Percentiles rank a stretch among this genome's conserved stretches.
phyloP scores from a whole-genome alignment of 208 protist species.

The Herpetomonas tarakana region DNA sequence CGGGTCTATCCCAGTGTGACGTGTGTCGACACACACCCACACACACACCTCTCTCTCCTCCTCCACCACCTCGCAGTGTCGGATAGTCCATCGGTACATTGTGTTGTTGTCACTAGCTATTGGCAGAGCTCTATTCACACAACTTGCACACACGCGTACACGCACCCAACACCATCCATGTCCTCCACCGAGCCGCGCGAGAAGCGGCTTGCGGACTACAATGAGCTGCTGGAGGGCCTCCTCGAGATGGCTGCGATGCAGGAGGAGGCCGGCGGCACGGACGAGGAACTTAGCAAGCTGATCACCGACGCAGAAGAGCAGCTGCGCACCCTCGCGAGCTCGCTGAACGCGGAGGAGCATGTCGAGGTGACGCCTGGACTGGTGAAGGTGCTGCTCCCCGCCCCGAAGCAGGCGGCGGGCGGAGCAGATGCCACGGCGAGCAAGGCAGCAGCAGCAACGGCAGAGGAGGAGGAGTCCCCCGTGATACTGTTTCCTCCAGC shows the following conservation, averaged over 20 bases:
- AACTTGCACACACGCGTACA: too few species aligned
- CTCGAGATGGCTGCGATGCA: constrained; percentile 23
- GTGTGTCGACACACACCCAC: too few species aligned
- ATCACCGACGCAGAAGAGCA: constrained; percentile 45
- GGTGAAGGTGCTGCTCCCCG: constrained; percentile 18
- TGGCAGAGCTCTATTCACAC: too few species aligned
- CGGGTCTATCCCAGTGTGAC: too few species aligned
- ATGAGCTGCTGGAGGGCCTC: constrained; percentile 24
- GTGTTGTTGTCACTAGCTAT: too few species aligned
- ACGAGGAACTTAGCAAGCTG: constrained; percentile 39
- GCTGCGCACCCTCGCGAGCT: constrained; percentile 29
- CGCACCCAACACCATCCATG: too few species aligned
- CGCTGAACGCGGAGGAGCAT: constrained; percentile 57
- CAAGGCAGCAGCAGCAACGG: background rate
- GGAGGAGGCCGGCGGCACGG: constrained; percentile 12
- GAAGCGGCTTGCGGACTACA: constrained; percentile 27
- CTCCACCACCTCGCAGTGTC: too few species aligned
- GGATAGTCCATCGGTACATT: too few species aligned
- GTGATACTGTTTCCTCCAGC: constrained; percentile 10
- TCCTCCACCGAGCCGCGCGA: constrained; percentile 17
- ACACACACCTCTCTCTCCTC: too few species aligned
- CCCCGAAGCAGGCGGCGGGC: background rate
- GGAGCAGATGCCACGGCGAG: background rate
- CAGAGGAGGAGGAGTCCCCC: constrained; percentile 4
- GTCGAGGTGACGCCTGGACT: constrained; percentile 39